Base-by-base conservation (phyloP, 148 eudicot genomes). In the Camellia japonica region DNA sequence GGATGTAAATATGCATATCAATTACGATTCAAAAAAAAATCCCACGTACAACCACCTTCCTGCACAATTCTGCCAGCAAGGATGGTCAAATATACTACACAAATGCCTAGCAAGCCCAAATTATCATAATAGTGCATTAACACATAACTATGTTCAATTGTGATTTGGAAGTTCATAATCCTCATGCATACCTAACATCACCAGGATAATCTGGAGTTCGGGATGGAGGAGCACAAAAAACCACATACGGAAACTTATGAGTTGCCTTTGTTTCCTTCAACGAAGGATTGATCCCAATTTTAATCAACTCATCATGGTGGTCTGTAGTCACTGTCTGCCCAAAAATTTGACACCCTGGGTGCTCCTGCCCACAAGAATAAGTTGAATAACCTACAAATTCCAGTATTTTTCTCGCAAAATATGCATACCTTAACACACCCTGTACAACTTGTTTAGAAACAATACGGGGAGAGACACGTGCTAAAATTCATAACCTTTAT, bases 171-270 rank as follows among this genome's bases (percentile, higher is more conserved):
- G 23, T 51, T 64, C 19, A 43, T 19, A 61, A 20, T 19, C 47
- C 79, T 73, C 49, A 75, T 49, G 70, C 82, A 65, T 70, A 93
- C 98, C 90, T 91, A 56, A 95, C 82, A 79, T 93, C 98, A 66
- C 92, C 90, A 20, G 94, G 80, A 83, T 95, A 95, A 83, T 95
- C 97, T 2, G 77, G 76, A 68, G 83, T 88, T 55, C 77, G 84
- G 68, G 79, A 87, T 46, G 98, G 96, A 70, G 98, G 98, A 80
- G 98, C 98, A 85, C 98, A 95, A 75, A 93, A 95, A 18, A 95
- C 90, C 69, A 95, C 94, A 81, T 91, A 89, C 2, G 95, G 90
- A 81, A 88, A 91, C 85, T 85, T 87, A 13, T 75, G 77, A 47
- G 82, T 70, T 68, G 80, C 70, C 73, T 64, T 83, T 8, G 83